Conservation (phyloP, 2,329 filamentous ascomycete species). For the Penicillium aurantiogriseum region DNA sequence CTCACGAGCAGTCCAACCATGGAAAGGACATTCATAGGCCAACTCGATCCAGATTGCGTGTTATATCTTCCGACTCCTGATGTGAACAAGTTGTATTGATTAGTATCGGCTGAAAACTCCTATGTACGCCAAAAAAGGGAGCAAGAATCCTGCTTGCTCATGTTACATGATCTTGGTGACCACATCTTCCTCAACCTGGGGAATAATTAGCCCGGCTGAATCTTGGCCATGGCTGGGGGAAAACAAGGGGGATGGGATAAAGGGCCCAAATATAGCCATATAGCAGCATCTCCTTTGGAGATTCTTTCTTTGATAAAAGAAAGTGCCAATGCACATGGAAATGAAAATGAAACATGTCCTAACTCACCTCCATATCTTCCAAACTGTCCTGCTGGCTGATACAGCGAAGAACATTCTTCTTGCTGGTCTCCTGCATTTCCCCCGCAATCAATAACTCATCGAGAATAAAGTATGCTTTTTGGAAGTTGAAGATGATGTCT, state of each 20-base stretch:
- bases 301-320: not conserved
- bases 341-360: constrained; percentile 5
- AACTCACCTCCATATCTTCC: constrained; percentile 97
- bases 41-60: constrained; percentile 27
- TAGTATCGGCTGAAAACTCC: constrained; percentile 31
- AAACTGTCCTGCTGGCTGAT: constrained; percentile 97
- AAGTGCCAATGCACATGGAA: not conserved
- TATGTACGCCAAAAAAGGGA: constrained; percentile 24
- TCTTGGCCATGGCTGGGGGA: constrained; percentile 6
- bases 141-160: constrained; percentile 24
- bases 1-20: constrained; percentile 34
- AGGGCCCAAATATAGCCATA: not conserved
- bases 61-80: constrained; percentile 33
- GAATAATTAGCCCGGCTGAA: constrained; percentile 42
- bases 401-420: constrained; percentile 95
- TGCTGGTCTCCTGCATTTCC: constrained; percentile 97
- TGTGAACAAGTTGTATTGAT: constrained; percentile 32
- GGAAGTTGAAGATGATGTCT: constrained; percentile 99
- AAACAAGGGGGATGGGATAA: not conserved
- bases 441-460: constrained; percentile 93
- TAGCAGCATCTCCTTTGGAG: not conserved
- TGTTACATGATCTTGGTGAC: constrained; percentile 83
- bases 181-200: constrained; percentile 79
- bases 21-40: constrained; percentile 23
- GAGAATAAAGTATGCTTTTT: constrained; percentile 98